Base-by-base conservation (phyloP, 1,284 basidiomycete genomes). In the Fomitiporia mediterranea region DNA sequence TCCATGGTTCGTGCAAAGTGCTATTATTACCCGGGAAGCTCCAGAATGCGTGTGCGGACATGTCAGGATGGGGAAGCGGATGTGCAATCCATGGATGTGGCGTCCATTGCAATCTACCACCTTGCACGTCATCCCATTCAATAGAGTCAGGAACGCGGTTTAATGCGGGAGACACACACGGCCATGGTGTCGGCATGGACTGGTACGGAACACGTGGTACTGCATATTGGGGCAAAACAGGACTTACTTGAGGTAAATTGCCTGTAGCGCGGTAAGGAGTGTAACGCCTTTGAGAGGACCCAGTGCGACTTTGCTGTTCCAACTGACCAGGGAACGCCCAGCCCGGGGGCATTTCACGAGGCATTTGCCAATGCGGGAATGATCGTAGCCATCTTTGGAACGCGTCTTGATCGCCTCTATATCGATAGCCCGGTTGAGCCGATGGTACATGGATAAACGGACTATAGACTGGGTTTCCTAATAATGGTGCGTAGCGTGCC, bases 61-160 rank as follows among this genome's bases (percentile, higher is more conserved):
- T 49, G 17, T 53, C 28, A 7, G 58, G 55, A 46, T 60, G 50
- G 11, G 44, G 50, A 19, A 53, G 35, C 28, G 58, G 58, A 37
- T 56, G 58, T n/a, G 58, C 28, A 28, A 53, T 51, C 58, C 55
- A 56, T 3, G 57, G 49, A n/a, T 59, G 53, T 51, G 53, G 53
- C 48, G 53, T 59, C 57, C 57, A 59, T 25, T 48, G 44, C 47
- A 59, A 32, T 11, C 15, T 50, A 4, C 57, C 57, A 25, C 57
- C 57, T 7, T 37, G 4, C 3, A 55, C 53, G 19, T 59, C 34
- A 34, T 52, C 25, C 57, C 57, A 59, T 23, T 35, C 53, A 11
- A 55, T 34, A 28, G 23, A 15, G 30, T 59, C 57, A 4, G 57
- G 53, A 39, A 28, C 30, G 17, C 57, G 48, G 8, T 46, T 19